These are phyloP conservation scores for Apiotrichum gamsii DNA, from an alignment of 1,284 basidiomycete genomes.

Conservation along the genomic window DNA sequence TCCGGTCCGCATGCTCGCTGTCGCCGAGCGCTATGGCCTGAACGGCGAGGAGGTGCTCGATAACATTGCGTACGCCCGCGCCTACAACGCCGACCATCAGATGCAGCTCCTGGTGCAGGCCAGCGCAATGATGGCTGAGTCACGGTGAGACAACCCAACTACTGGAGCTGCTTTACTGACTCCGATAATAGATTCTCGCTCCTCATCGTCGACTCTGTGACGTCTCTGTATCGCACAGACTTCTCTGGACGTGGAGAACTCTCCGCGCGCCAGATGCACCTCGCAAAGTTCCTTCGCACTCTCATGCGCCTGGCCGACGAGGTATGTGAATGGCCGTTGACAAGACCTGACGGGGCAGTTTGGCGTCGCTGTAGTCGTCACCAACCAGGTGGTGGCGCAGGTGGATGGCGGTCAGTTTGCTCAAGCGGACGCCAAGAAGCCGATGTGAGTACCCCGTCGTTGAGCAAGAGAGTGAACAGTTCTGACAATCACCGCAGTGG, in stretches of 20 bases:
- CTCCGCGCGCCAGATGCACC: conserved; percentile 88
- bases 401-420: conserved; percentile 88
- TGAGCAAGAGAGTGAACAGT: background rate
- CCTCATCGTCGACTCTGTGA: conserved; percentile 94
- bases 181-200: conserved; percentile 73
- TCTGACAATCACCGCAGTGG: conserved; percentile 49
- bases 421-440: conserved; percentile 80
- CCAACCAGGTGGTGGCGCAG: conserved; percentile 98
- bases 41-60: conserved; percentile 79
- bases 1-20: conserved; percentile 78
- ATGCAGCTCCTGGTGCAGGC: conserved; percentile 54
- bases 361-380: conserved; percentile 93
- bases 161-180: background rate
- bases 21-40: conserved; percentile 85
- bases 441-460: conserved; percentile 59
- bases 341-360: conserved; percentile 55
- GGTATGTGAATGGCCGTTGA: conserved; percentile 50
- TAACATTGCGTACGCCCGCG: conserved; percentile 42
- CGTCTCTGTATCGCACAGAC: conserved; percentile 91
- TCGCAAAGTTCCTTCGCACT: conserved; percentile 94
- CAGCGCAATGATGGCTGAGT: conserved; percentile 94
- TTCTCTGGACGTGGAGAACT: conserved; percentile 94
- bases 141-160: conserved; percentile 57
- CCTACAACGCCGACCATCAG: conserved; percentile 46
- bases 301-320: conserved; percentile 93